phyloP scores from a whole-genome alignment of 225 moss, liverwort and hornwort species.

The Marchantia polymorpha region DNA sequence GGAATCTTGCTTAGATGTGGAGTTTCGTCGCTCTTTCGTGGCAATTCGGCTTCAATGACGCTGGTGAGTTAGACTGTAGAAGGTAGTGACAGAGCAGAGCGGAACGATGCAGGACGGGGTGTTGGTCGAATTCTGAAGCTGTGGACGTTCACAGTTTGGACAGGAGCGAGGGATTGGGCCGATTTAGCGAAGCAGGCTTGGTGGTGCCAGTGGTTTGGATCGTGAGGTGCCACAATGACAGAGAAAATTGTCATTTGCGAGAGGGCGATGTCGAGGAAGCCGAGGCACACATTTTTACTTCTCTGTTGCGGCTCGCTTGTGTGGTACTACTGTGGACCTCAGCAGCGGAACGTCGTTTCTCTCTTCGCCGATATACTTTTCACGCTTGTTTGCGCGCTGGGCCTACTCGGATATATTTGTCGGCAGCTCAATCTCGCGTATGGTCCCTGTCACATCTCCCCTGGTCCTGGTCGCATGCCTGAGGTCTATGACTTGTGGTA shows the following conservation, averaged over 20 bases:
- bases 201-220: background rate
- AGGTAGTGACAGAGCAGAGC: background rate
- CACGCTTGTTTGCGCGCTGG: slow-evolving; percentile 72
- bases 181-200: background rate
- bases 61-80: background rate
- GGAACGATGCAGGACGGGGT: background rate
- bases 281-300: slow-evolving; percentile 55
- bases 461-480: background rate
- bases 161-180: background rate
- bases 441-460: slow-evolving; percentile 24
- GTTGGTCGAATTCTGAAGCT: background rate
- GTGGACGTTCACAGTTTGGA: background rate
- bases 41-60: background rate
- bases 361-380: slow-evolving; percentile 72
- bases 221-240: slow-evolving; percentile 15
- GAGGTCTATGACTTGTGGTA: background rate
- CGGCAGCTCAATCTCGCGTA: slow-evolving; percentile 71
- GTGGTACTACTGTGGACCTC: slow-evolving; percentile 79
- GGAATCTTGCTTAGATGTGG: background rate
- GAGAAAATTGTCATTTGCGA: slow-evolving; percentile 37
- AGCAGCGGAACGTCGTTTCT: slow-evolving; percentile 54
- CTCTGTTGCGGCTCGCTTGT: slow-evolving; percentile 70
- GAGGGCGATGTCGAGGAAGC: slow-evolving; percentile 77
- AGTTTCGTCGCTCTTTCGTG: too few species aligned
- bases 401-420: slow-evolving; percentile 70